These are phyloP conservation scores for Tephrocybe sp. DNA, from an alignment of 768 basidiomycete species.

Conservation along the genomic window DNA sequence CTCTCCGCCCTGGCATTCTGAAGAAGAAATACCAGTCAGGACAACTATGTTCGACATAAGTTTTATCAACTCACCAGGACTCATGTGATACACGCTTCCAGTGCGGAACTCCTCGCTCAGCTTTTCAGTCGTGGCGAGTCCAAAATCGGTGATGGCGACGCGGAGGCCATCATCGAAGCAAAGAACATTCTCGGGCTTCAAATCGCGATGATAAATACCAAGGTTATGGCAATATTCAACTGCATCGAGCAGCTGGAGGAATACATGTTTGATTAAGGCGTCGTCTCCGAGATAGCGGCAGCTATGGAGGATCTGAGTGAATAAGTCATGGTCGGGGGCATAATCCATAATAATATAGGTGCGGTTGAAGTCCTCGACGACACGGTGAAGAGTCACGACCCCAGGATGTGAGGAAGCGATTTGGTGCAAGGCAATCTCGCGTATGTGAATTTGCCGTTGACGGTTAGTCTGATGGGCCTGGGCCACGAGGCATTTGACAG, in stretches of 20 bases:
- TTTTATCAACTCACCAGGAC: slow-evolving; percentile 60
- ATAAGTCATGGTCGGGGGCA: slow-evolving; percentile 88
- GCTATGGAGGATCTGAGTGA: slow-evolving; percentile 81
- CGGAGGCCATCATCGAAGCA: slow-evolving; percentile 78
- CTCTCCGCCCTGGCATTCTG: slow-evolving; percentile 87
- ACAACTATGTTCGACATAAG: background rate
- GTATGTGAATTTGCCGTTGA: slow-evolving; percentile 76
- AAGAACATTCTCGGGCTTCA: slow-evolving; percentile 96
- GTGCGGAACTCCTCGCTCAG: slow-evolving; percentile 89
- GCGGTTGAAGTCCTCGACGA: slow-evolving; percentile 78
- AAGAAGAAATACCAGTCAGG: slow-evolving; percentile 18
- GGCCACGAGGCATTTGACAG: slow-evolving; percentile 88
- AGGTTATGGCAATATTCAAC: slow-evolving; percentile 90
- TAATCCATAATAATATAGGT: slow-evolving; percentile 95
- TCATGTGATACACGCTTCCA: slow-evolving; percentile 96
- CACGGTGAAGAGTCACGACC: slow-evolving; percentile 87
- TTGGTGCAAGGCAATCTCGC: slow-evolving; percentile 84
- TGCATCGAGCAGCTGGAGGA: slow-evolving; percentile 91
- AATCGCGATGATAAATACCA: slow-evolving; percentile 94
- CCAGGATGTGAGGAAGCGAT: slow-evolving; percentile 73
- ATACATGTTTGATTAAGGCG: slow-evolving; percentile 82
- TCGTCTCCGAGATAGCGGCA: slow-evolving; percentile 84
- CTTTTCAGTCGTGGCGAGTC: slow-evolving; percentile 86
- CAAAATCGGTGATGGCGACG: slow-evolving; percentile 93
- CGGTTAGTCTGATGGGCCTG: slow-evolving; percentile 45